phyloP scores from a whole-genome alignment of 148 eudicot genomes.

The Rhododendron mucronatum region DNA sequence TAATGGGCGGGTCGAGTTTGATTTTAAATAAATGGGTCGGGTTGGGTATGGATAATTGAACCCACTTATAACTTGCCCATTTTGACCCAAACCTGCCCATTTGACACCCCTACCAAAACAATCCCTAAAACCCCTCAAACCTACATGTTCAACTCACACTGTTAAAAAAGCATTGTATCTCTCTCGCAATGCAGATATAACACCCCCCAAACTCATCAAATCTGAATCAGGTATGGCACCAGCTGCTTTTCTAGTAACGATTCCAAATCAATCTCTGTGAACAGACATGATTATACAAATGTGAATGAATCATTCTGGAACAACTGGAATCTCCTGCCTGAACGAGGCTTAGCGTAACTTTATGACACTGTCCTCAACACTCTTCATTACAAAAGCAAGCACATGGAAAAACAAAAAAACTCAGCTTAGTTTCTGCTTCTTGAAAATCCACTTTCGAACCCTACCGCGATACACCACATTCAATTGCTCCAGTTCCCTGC shows the following conservation, averaged over 20 bases:
- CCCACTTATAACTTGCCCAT: too few species aligned
- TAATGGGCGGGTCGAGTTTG: too few species aligned
- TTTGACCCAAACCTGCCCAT: too few species aligned
- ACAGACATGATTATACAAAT: neutral
- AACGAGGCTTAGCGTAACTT: neutral
- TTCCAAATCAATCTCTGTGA: neutral
- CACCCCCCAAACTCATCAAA: neutral
- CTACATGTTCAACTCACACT: neutral
- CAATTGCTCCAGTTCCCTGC: neutral
- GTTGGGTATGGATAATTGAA: too few species aligned
- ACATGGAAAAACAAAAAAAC: neutral
- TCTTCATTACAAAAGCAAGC: neutral
- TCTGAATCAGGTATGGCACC: neutral
- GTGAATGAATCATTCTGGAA: neutral
- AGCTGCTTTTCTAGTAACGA: neutral
- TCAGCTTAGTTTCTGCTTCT: conserved; percentile 46
- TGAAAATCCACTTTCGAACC: conserved; percentile 46
- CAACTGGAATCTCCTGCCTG: neutral
- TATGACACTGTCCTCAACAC: neutral
- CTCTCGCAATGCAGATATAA: neutral
- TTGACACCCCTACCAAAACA: too few species aligned
- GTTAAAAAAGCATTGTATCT: neutral
- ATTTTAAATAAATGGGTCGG: too few species aligned
- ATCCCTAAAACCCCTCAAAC: too few species aligned
- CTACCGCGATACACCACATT: conserved; percentile 29